These are phyloP conservation scores for Przewalskia tangutica DNA, from an alignment of 257 asterid species.

Conservation along the genomic window DNA sequence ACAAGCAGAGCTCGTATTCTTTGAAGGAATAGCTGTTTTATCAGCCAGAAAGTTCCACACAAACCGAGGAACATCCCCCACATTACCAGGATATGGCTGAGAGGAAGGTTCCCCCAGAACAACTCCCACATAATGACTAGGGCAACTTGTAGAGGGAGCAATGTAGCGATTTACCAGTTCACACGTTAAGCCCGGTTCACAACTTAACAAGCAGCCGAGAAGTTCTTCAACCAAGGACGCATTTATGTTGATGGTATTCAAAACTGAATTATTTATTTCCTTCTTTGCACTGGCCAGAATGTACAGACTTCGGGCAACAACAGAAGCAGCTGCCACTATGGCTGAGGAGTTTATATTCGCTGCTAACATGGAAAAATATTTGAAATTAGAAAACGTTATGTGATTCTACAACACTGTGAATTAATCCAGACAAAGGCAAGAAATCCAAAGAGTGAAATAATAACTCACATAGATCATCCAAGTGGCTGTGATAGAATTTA, in stretches of 20 bases:
- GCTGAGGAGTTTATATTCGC: conserved; percentile 82
- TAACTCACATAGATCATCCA: conserved; percentile 79
- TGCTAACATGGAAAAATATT: conserved; percentile 33
- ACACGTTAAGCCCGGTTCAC: conserved; percentile 84
- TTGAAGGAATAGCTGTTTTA: conserved; percentile 55
- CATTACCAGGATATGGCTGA: conserved; percentile 46
- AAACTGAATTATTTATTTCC: conserved; percentile 23
- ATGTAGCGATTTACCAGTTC: conserved; percentile 66
- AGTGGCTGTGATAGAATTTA: conserved; percentile 90
- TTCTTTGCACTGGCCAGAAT: conserved; percentile 59
- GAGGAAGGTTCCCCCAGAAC: conserved; percentile 69
- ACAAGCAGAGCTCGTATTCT: conserved; percentile 47
- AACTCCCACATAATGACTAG: conserved; percentile 84
- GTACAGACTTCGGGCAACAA: conserved; percentile 81
- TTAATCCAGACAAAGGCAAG: conserved; percentile 7
- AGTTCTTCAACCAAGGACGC: conserved; percentile 73
- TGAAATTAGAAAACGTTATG: not conserved
- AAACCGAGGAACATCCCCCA: conserved; percentile 76
- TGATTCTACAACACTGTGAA: not conserved
- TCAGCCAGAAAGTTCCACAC: conserved; percentile 86
- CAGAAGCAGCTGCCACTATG: conserved; percentile 80
- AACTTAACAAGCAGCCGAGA: conserved; percentile 59
- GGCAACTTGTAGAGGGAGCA: conserved; percentile 66
- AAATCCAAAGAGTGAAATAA: conserved; percentile 11
- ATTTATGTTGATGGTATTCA: conserved; percentile 45